Base-by-base conservation (phyloP, 352 stramenopile genomes). In the Pythium aristosporum region DNA sequence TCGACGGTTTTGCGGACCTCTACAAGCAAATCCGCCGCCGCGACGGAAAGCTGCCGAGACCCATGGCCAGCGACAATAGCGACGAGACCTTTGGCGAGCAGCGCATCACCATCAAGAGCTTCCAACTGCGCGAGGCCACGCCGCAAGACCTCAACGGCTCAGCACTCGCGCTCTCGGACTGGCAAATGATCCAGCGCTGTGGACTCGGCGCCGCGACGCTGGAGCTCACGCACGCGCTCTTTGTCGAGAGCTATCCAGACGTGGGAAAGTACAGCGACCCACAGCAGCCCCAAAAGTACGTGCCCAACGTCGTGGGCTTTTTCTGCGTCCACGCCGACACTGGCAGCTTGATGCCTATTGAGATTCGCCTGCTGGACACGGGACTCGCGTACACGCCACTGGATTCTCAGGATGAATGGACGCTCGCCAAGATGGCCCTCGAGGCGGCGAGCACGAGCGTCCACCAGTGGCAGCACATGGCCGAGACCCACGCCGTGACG, bases 61-160 rank as follows among this genome's bases (percentile, higher is more conserved):
- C 75, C 10, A 67, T 75, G 32, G 51, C 70, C 2, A 54, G 62
- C 1, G 60, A 76, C 59, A 74, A 60, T 21, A 80, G 67, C 32
- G 76, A 84, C 60, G 71, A 68, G 53, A 73, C 57, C 23, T 84
- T 84, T 47, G 73, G 71, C 2, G 39, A 48, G 6, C 67, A 72
- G 60, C 73, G 76, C 5, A 54, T 77, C 7, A 70, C 65, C 10
- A 70, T 77, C 50, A 67, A 76, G 43, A 34, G 20, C 32, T 49
- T 68, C 6, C 18, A 10, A 20, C 47, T 68, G 2, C 50, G 49
- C 5, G 5, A 49, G 30, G 49, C 46, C 7, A 53, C 16, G 10
- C 0, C 16, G 10, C 6, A 34, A 42, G 37, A 61, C 30, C 8
- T 51, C 4, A n/a, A 54, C 16, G 37, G 20, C 15, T n/a, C 36